phyloP scores from a whole-genome alignment of 345 rosid genomes.

The Sisymbrium irio region DNA sequence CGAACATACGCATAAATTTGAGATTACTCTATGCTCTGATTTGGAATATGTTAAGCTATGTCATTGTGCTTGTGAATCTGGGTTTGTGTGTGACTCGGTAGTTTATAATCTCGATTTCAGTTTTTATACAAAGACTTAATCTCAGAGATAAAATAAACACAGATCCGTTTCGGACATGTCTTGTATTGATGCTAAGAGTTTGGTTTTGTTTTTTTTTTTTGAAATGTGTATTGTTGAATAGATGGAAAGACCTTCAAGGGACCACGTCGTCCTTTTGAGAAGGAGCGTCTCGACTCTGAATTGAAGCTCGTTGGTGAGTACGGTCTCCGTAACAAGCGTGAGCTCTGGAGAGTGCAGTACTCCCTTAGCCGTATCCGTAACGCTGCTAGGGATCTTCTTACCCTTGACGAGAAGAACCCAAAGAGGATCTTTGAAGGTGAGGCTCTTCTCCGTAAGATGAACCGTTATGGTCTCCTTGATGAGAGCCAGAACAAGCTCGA shows the following conservation, averaged over 20 bases:
- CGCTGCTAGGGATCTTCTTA: slow-evolving; percentile 57
- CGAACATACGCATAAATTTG: not conserved
- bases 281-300: slow-evolving; percentile 66
- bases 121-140: not conserved
- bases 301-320: slow-evolving; percentile 65
- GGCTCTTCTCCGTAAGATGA: slow-evolving; percentile 59
- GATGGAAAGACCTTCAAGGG: slow-evolving; percentile 67
- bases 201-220: not conserved
- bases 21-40: not conserved
- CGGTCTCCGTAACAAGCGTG: slow-evolving; percentile 63
- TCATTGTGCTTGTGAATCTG: not conserved
- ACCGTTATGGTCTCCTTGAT: slow-evolving; percentile 57
- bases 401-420: slow-evolving; percentile 63
- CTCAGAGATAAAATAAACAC: not conserved
- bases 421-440: slow-evolving; percentile 63
- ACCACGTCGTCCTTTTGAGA: slow-evolving; percentile 64
- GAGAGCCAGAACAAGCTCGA: slow-evolving; percentile 81
- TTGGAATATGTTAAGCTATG: not conserved
- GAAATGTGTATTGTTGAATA: not conserved
- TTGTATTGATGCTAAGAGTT: not conserved
- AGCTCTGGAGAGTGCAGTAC: slow-evolving; percentile 68
- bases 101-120: not conserved
- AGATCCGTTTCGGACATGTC: not conserved
- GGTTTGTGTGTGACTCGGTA: not conserved
- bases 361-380: slow-evolving; percentile 60